Percentiles rank a stretch among this genome's conserved stretches.
phyloP scores from a whole-genome alignment of 345 rosid genomes.

The Eucalyptus shirleyi region DNA sequence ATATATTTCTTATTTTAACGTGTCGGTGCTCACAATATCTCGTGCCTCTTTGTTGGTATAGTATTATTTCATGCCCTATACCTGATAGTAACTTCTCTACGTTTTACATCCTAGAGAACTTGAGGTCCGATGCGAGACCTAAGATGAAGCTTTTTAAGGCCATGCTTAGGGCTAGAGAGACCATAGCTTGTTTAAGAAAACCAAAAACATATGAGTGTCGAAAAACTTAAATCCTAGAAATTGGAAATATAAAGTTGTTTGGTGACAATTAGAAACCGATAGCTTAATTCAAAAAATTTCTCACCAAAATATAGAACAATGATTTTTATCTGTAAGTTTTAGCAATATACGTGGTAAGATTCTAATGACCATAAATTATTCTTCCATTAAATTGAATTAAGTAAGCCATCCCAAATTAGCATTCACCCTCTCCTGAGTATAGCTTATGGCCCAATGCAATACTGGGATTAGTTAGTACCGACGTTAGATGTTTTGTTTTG shows the following conservation, averaged over 20 bases:
- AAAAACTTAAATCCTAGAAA: not conserved
- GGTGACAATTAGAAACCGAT: not conserved
- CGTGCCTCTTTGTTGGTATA: no score
- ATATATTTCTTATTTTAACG: rapidly evolving
- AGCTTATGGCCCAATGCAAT: not conserved
- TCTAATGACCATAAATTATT: not conserved
- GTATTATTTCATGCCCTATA: no score
- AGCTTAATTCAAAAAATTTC: not conserved
- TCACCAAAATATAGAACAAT: not conserved
- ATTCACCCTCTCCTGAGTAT: not conserved
- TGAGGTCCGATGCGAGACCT: rapidly evolving
- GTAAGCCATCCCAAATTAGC: not conserved
- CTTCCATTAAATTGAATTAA: no score
- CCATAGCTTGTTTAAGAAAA: not conserved
- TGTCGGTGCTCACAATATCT: no score
- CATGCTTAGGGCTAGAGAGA: not conserved
- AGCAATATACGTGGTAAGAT: not conserved
- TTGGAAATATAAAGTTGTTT: not conserved
- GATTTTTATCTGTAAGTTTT: not conserved
- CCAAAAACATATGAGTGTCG: no score
- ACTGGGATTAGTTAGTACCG: not conserved
- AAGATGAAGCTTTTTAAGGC: no score
- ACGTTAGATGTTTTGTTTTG: not conserved
- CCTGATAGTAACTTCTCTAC: no score
- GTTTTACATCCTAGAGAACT: no score